Base-by-base conservation (phyloP, 1,284 basidiomycete species). In the Fomitopsis pinicola region DNA sequence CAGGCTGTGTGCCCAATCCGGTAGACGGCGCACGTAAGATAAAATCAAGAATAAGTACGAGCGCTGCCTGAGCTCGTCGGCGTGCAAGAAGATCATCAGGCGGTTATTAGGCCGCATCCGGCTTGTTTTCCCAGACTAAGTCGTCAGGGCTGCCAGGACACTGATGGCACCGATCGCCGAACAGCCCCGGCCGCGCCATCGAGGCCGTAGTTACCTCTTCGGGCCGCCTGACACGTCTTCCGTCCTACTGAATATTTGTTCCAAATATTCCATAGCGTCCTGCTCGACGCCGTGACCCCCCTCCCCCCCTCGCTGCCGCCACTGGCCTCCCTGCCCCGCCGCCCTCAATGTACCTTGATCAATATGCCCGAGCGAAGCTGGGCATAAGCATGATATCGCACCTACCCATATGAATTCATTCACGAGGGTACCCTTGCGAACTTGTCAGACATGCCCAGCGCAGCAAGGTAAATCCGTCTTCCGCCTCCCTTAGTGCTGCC, bases 141-240 rank as follows among this genome's bases (percentile, higher is more conserved):
- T 59, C n/a, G 46, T 60, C 59, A 60, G 62, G 59, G 59, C 40
- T 56, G 61, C 45, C 36, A 26, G 17, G 33, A 45, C 56, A 40
- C 44, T 63, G 62, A 61, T 63, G 58, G 45, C 9, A 33, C 52
- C 48, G 50, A 61, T 63, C 59, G 40, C 62, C 62, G 62, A 63
- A 36, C 19, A 58, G 62, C 54, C 59, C 62, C 62, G 62, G 36
- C 54, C 45, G 33, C 10, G 33, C 52, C 52, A 60, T 40, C n/a
- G 40, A 44, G 14, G 38, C 42, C 55, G 42, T 57, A 40, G 55
- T 33, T 44, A 44, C 55, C 42, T 44, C 19, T 30, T 17, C 10
- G 33, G 55, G 38, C 28, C 26, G 22, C n/a, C 38, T 57, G 55
- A 57, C 26, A 57, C 30, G 42, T 15, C n/a, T 42, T 22, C 19